These are phyloP conservation scores for Ustilago trichophora DNA, from an alignment of 1,284 basidiomycete species.

Conservation along the genomic window DNA sequence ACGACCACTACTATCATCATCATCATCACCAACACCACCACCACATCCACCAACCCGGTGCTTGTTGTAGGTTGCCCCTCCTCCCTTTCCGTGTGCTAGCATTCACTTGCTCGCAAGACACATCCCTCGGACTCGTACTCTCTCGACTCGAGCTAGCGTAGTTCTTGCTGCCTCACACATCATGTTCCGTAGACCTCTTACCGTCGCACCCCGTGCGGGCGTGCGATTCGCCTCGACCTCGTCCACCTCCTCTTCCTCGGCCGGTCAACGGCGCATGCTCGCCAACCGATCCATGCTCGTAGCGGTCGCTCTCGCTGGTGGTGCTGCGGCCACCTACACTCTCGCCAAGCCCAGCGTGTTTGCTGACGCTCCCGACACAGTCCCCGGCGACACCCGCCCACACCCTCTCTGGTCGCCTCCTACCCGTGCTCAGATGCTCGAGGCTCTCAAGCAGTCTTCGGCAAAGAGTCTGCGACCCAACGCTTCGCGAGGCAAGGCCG, in stretches of 20 bases:
- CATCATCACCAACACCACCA: neutral
- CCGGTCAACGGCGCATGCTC: slow-evolving; percentile 22
- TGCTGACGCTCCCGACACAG: slow-evolving; percentile 45
- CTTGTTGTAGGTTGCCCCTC: neutral
- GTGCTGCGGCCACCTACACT: slow-evolving; percentile 38
- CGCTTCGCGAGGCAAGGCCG: slow-evolving; percentile 38
- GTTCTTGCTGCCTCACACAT: neutral
- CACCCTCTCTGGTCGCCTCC: slow-evolving; percentile 64
- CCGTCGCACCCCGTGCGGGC: slow-evolving; percentile 24
- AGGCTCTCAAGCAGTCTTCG: slow-evolving; percentile 61
- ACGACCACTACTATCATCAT: too few species aligned
- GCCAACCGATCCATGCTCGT: slow-evolving; percentile 22
- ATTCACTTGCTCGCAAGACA: slow-evolving; percentile 1
- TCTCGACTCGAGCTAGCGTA: neutral
- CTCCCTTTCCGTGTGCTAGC: too few species aligned
- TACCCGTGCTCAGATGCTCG: slow-evolving; percentile 64
- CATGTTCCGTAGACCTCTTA: slow-evolving; percentile 45
- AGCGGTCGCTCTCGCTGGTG: slow-evolving; percentile 30
- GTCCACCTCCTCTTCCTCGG: slow-evolving; percentile 15
- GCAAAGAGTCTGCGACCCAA: slow-evolving; percentile 54
- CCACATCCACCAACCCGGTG: neutral
- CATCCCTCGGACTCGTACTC: neutral
- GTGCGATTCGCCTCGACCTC: slow-evolving; percentile 44
- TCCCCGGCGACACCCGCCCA: slow-evolving; percentile 56
- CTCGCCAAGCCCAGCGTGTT: slow-evolving; percentile 21